Base-by-base conservation (phyloP, 352 stramenopile genomes). In the Peronospora farinosa region DNA sequence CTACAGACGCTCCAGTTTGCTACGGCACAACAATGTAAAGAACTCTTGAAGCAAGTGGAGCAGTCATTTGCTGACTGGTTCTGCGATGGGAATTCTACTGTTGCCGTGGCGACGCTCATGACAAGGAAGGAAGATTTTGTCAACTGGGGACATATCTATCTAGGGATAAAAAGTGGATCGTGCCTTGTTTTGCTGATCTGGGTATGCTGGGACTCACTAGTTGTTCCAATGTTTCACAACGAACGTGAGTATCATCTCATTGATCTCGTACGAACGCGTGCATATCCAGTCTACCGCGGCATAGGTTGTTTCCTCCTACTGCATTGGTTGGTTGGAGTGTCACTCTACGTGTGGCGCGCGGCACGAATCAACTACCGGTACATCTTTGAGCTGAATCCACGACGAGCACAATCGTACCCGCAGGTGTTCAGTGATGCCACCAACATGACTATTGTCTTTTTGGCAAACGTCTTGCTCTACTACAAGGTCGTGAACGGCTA, bases 391-490 rank as follows among this genome's bases (percentile, higher is more conserved):
- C 79, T 98, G 21, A 79, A 97, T 40, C 90, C 90, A 19, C 65
- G 76, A 15, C 72, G 69, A 48, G 83, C 62, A 60, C 88, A 96
- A 63, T 66, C 85, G 67, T 74, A 87, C 86, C 65, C 79, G 54
- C 71, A 89, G 49, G 95, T 98, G 19, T 98, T 98, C 54, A 95
- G 95, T 57, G 90, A 97, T 66, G 92, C 92, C 10, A 96, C 95
- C 27, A 96, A 98, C 66, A 96, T 98, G 67, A 97, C 86, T 13
- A 95, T 98, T 36, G 77, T 97, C 2, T 98, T 95, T 62, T 65
- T 98, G 8, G 58, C 95, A 9, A 89, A 92, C 48, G 87, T 98
- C 69, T 74, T 98, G 45, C 69, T 98, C 17, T 98, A 98, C 65
- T 98, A 98, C 85, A 98, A 98, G 74, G 88, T 96, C 16, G 78